Evolutionary conservation across 2,329 filamentous ascomycete species (phyloP), one percentile per base, ranked within the genome.

Genomic region (Colletotrichum coccodes): DNA sequence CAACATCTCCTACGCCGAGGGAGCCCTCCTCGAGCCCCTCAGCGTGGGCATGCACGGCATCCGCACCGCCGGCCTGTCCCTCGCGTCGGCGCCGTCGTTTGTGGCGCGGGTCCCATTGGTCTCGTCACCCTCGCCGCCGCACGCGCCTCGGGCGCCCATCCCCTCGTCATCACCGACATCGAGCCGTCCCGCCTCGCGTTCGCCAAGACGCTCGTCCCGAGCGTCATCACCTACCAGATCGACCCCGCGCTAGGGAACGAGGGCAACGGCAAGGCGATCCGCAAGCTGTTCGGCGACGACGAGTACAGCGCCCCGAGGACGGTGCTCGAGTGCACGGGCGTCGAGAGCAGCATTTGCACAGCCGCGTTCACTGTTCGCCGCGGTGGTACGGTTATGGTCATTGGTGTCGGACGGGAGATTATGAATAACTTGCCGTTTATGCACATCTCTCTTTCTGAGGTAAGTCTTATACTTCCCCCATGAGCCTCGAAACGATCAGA

Each of bases 401-500:
- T 92, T 69, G 90, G 90, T 0, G 90, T 92, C 1, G 89, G 89
- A 2, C 85, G 81, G 70, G 79, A 85, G 30, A 81, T 87, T 8
- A 90, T 91, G 86, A 89, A 92, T 70, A 90, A 91, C 70, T 71
- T 91, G 30, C 89, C 89, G 0, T 91, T 91, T 70, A 91, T 91
- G 89, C 88, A 91, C 74, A 73, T 91, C 23, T 90, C 87, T 4
- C 76, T 91, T 42, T 86, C 87, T 4, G 89, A 91, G 82, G 85
- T 87, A 68, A 70, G 80, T 71, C 38, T 9, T 28, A 0, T 3
- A 6, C 1, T 32, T 4, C 9, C 34, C 11, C 2, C 2, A 6
- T 6, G 1, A 1, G 11, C 42, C n/a, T 6, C 7, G n/a, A 3
- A 2, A 7, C 7, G 26, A 6, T 3, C 14, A 3, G 26, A 12